Percentiles rank a stretch among this genome's conserved stretches.
Conservation (phyloP, 208 protist species). For the Trypanosoma congolense region DNA sequence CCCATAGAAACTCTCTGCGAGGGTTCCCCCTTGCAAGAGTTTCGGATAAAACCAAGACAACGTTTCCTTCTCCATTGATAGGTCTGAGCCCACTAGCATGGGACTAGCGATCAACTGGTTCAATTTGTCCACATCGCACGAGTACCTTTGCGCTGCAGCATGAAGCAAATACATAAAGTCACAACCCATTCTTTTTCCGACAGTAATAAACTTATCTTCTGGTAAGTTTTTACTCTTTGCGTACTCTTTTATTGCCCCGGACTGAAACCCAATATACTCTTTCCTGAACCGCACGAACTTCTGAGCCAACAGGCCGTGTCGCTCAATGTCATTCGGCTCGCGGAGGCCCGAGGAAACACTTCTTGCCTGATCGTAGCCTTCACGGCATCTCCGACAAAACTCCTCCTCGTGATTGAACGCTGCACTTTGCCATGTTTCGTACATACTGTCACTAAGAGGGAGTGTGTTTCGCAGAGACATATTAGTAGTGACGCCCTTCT, state of each 20-base stretch:
- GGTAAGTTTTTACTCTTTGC: constrained; percentile 23
- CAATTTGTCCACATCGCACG: constrained; percentile 32
- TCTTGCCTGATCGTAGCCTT: constrained; percentile 52
- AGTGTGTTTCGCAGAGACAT: not conserved
- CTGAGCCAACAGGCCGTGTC: constrained; percentile 28
- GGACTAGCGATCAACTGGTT: constrained; percentile 45
- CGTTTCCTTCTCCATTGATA: constrained; percentile 27
- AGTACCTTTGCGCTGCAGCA: constrained; percentile 15
- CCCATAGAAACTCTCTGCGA: constrained; percentile 48
- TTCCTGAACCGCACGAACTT: constrained; percentile 45
- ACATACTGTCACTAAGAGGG: constrained; percentile 34
- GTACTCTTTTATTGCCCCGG: too few species aligned
- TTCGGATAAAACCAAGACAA: constrained; percentile 73
- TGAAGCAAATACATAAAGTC: constrained; percentile 45
- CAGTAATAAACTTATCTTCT: constrained; percentile 23
- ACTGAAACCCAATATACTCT: constrained; percentile 47
- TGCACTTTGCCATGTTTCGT: constrained; percentile 37
- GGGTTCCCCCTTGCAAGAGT: constrained; percentile 34
- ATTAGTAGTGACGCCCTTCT: constrained; percentile 14
- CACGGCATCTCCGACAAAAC: constrained; percentile 45
- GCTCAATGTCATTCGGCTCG: constrained; percentile 32
- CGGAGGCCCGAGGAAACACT: constrained; percentile 46
- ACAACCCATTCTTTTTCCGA: constrained; percentile 18
- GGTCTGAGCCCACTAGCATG: constrained; percentile 30
- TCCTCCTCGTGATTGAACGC: constrained; percentile 47